Percentiles rank a stretch among this genome's conserved stretches.
Conservation (phyloP, 768 basidiomycete genomes). For the Rhodotorula toruloides region DNA sequence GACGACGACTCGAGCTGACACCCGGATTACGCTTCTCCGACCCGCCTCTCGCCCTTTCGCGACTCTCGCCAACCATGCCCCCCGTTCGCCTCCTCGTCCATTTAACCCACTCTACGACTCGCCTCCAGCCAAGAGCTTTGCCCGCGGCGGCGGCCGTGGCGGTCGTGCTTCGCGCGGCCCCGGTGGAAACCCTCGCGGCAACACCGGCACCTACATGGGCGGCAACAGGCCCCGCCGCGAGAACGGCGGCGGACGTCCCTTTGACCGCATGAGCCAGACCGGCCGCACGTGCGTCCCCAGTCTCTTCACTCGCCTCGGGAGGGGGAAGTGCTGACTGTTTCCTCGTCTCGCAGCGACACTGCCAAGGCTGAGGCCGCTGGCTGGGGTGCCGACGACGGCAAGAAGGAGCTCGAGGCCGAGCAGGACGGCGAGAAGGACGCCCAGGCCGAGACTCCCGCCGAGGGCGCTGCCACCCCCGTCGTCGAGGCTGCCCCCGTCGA, state of each 20-base stretch:
- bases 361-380: slow-evolving; percentile 91
- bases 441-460: slow-evolving; percentile 40
- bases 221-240: slow-evolving; percentile 48
- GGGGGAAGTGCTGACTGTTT: slow-evolving; percentile 24
- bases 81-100: background rate
- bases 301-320: slow-evolving; percentile 3
- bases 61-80: background rate
- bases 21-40: too few species aligned
- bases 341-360: slow-evolving; percentile 61
- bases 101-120: background rate
- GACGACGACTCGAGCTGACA: too few species aligned
- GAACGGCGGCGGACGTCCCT: slow-evolving; percentile 60
- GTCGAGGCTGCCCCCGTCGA: slow-evolving; percentile 51
- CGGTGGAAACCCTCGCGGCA: slow-evolving; percentile 47
- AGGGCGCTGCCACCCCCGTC: slow-evolving; percentile 41
- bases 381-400: slow-evolving; percentile 91
- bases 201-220: slow-evolving; percentile 53
- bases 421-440: slow-evolving; percentile 56
- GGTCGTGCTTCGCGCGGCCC: slow-evolving; percentile 43
- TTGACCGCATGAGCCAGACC: slow-evolving; percentile 80
- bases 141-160: slow-evolving; percentile 52
- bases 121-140: slow-evolving; percentile 47
- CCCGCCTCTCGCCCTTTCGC: slow-evolving; percentile 5
- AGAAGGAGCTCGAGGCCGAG: slow-evolving; percentile 74
- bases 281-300: slow-evolving; percentile 54